Percentiles rank a stretch among this genome's conserved stretches.
These are phyloP conservation scores for Acanthamoeba lenticulata DNA, from an alignment of 208 protist genomes.

Conservation along the genomic window DNA sequence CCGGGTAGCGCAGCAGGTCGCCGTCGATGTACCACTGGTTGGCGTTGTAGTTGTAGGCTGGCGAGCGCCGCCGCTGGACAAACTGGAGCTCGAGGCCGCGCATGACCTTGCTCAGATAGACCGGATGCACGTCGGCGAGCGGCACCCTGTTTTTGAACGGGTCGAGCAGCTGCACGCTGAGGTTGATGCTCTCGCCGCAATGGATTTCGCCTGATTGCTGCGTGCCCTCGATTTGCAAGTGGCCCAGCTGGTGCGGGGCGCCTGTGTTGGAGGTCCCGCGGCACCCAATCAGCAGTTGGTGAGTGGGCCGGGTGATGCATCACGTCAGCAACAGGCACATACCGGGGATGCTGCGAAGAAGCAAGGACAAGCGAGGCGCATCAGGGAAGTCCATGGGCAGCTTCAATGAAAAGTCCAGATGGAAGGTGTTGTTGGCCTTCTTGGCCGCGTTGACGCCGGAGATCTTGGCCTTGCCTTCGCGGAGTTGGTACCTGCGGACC, in stretches of 20 bases:
- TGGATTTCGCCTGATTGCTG: not conserved
- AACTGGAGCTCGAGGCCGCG: not conserved
- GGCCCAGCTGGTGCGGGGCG: not conserved
- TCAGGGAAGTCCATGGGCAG: not conserved
- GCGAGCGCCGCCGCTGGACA: not conserved
- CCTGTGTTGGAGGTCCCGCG: not conserved
- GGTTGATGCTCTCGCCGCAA: not conserved
- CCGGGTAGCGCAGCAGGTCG: not conserved
- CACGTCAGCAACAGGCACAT: too few relatives aligned
- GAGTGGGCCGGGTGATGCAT: too few relatives aligned
- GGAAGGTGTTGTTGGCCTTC: not conserved
- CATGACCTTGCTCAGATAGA: not conserved
- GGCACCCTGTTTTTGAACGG: not conserved
- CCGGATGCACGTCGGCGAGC: not conserved
- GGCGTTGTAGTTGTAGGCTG: not conserved
- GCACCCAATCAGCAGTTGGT: too few relatives aligned
- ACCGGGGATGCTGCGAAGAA: not conserved
- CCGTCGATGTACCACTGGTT: not conserved
- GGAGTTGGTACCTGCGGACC: not conserved
- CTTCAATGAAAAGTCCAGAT: not conserved
- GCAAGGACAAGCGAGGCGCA: not conserved
- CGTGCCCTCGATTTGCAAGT: not conserved
- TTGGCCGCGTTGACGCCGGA: constrained; percentile 26
- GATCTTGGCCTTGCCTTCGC: not conserved
- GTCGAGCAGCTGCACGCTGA: constrained; percentile 3